phyloP scores from a whole-genome alignment of 2,329 filamentous ascomycete genomes.

The Alternaria hordeiaustralica region DNA sequence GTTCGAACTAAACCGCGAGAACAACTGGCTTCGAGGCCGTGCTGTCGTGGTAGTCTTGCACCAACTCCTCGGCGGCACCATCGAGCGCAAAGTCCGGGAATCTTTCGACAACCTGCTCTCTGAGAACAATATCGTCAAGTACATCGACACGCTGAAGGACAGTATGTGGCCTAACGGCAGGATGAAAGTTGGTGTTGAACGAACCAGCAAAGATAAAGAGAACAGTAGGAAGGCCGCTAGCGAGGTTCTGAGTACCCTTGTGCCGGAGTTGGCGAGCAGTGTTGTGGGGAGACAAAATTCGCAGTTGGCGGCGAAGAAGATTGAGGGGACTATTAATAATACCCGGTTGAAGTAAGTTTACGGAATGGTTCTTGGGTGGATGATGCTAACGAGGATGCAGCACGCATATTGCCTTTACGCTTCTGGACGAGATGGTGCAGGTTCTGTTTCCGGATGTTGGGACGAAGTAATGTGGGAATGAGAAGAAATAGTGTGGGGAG shows the following conservation, averaged over 20 bases:
- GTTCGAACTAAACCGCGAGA: conserved; percentile 92
- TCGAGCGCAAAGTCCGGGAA: conserved; percentile 93
- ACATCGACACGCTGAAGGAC: conserved; percentile 75
- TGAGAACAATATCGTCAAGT: conserved; percentile 79
- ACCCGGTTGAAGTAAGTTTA: conserved; percentile 78
- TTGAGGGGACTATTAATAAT: conserved; percentile 93
- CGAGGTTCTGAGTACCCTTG: conserved; percentile 83
- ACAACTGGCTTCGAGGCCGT: conserved; percentile 95
- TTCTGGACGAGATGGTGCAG: conserved; percentile 57
- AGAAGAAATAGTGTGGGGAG: too few relatives aligned
- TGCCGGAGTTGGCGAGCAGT: conserved; percentile 89
- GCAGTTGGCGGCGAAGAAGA: conserved; percentile 83
- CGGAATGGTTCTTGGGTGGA: not conserved
- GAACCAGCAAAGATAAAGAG: conserved; percentile 75
- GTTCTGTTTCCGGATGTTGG: conserved; percentile 50
- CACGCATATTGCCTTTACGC: conserved; percentile 58
- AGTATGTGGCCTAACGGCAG: conserved; percentile 81
- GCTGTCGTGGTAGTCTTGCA: conserved; percentile 96
- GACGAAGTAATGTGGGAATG: conserved; percentile 7
- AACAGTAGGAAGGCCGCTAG: conserved; percentile 86
- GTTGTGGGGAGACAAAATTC: conserved; percentile 94
- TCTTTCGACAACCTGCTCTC: conserved; percentile 74
- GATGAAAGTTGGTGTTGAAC: conserved; percentile 57
- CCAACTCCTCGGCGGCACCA: conserved; percentile 92
- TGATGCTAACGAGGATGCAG: conserved; percentile 41